Evolutionary conservation across 2,329 filamentous ascomycete species (phyloP), one percentile per base, ranked within the genome.

Genomic region (Talaromyces marneffei): DNA sequence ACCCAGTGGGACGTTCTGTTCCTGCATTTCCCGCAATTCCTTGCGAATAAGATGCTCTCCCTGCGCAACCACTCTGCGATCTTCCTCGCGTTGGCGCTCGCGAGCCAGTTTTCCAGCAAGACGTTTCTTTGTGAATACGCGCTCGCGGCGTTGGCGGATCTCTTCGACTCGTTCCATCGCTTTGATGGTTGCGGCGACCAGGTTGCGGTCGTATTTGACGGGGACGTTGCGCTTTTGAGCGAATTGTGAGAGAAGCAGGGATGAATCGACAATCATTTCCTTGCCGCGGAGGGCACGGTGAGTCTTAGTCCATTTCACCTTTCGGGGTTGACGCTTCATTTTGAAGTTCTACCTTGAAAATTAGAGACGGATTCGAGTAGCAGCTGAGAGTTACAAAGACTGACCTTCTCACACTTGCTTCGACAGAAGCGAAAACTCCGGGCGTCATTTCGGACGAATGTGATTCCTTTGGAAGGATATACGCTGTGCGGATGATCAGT

Each of bases 311-410:
- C 93, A 97, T 78, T 92, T 94, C 69, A 97, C 85, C 78, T 97
- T 96, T 75, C 93, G 87, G 37, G 93, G 92, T 80, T 97, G 97
- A 68, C 94, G 88, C 89, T 96, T 96, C 91, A 96, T 96, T 80
- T 95, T 94, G 85, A 95, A 96, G 77, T 87, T 88, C 71, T 62
- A 25, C n/a, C 14, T 12, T 3, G 8, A 27, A 4, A 10, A 20
- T 44, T 50, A 52, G 46, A 54, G 35, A 44, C 33, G 2, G 20
- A 29, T 31, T 48, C 29, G 18, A 9, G 18, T 8, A 4, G 23
- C 2, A 31, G n/a, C 35, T 12, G 2, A n/a, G n/a, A n/a, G n/a
- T n/a, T n/a, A n/a, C n/a, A 37, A 20, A n/a, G 39, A 52, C 56
- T 20, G 3, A 62, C 60, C 60, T 87, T 87, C 78, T 88, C 86